Conservation (phyloP, 306 rosid species). For the Chamaecrista fasciculata region DNA sequence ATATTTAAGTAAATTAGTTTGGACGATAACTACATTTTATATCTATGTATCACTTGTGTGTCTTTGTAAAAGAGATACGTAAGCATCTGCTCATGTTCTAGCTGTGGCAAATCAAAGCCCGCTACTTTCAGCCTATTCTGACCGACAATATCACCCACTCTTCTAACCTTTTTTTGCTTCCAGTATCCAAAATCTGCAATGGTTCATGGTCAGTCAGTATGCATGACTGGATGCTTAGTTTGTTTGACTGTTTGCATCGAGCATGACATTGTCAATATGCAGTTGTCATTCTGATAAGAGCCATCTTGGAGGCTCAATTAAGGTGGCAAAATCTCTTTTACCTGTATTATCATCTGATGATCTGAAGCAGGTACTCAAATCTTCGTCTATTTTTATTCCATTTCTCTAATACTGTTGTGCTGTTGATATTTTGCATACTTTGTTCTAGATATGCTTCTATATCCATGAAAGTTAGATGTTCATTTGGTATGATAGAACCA, state of each 20-base stretch:
- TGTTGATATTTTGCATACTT: conserved; percentile 16
- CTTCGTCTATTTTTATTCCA: conserved; percentile 5
- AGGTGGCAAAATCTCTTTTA: not conserved
- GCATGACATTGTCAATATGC: conserved; percentile 20
- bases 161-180: conserved; percentile 30
- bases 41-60: not conserved
- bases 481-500: conserved; percentile 13
- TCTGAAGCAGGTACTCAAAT: conserved; percentile 25
- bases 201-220: conserved; percentile 21
- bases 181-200: conserved; percentile 21
- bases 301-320: conserved; percentile 15
- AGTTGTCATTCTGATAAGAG: conserved; percentile 12
- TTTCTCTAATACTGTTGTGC: not conserved
- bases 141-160: conserved; percentile 1
- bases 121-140: conserved; percentile 6
- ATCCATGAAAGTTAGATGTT: conserved; percentile 22
- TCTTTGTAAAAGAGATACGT: not conserved
- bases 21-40: not conserved
- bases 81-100: not conserved
- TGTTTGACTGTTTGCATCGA: conserved; percentile 20
- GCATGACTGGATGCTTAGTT: conserved; percentile 30
- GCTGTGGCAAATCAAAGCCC: conserved; percentile 25
- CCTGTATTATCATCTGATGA: conserved; percentile 5
- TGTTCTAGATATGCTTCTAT: conserved; percentile 9
- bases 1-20: not conserved